Evolutionary conservation across 768 basidiomycete genomes (phyloP), one percentile per base, ranked within the genome.

Genomic region (Rhodocollybia butyracea): DNA sequence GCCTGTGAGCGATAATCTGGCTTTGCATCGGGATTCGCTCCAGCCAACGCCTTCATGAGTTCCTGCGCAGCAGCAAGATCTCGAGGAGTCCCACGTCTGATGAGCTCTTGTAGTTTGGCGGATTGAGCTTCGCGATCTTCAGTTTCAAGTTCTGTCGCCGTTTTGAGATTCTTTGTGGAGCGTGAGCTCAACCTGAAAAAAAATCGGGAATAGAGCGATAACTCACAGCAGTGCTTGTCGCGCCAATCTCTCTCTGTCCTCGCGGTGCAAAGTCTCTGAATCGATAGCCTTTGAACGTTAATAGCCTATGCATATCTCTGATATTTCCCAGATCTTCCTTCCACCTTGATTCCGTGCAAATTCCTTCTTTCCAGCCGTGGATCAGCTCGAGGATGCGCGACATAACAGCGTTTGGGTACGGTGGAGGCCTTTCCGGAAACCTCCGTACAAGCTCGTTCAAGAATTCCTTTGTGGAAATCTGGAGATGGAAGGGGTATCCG

Each of bases 71-170:
- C 92, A 1, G 89, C 90, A 1, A 99, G 81, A 71, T 99, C 97
- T 60, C 93, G 84, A 0, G 97, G 97, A 19, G 96, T 96, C 13
- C 96, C 97, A 54, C 97, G 77, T 43, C 97, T 84, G 56, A 99
- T 98, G 36, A 98, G 83, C 68, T 99, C 97, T 71, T 99, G 97
- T n/a, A 99, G 79, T 76, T 99, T 98, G 0, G 97, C 97, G 0
- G 88, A 87, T 67, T 99, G 96, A 0, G 96, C 97, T 57, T 86
- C 87, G 12, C 97, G 81, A 67, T 99, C 97, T 67, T 98, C 97
- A 57, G 85, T 87, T 66, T 99, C 97, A 2, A 99, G 82, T 69
- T 99, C 96, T 54, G 95, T 93, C 0, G 97, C 95, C 0, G 91
- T 87, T 76, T 98, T 98, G 27, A 99, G 76, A 60, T 88, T 91